Evolutionary conservation across 1,139 yeast species (phyloP), one percentile per base, ranked within the genome.

Genomic region (Trichomonascaceae sp.): DNA sequence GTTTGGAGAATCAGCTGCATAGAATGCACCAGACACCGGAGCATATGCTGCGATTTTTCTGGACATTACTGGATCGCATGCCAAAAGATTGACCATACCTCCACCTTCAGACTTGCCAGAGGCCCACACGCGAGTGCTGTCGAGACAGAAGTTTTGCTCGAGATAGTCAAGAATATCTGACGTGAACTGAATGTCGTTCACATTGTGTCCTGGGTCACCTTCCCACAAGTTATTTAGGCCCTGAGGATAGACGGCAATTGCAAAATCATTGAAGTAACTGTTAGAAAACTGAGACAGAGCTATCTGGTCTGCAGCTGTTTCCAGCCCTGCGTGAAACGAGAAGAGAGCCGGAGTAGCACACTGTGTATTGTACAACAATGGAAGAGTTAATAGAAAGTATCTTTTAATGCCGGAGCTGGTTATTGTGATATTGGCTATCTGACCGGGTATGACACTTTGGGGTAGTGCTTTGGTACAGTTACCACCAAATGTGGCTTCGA

Each of bases 41-140:
- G 65, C 66, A 47, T 71, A 80, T 39, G 66, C 67, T 19, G 61
- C 66, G 38, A 67, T 81, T 2, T 80, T 69, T 60, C 66, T 77
- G 47, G 84, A 80, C 61, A 76, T 78, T 0, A 64, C 75, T 0
- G 84, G 85, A 1, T 66, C 71, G 9, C 82, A 80, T 61, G 53
- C 53, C 18, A 50, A 32, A n/a, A 36, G 27, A 20, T 50, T 50
- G 20, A 36, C 24, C 30, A 50, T 17, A 7, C 53, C 53, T 22
- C 51, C 53, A 2, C 53, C 53, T 12, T 50, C 51, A 15, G 51
- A 48, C 20, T 48, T 48, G 22, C 51, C 51, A 15, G 51, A 30
- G 6, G 53, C 53, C 53, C 53, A 50, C 18, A 50, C 45, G 8
- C 53, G 38, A 27, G 47, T 17, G 10, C 13, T n/a, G 38, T 50